A percentile compares a stretch with the other conserved stretches of the same genome.
phyloP scores from a whole-genome alignment of 192 early-diverging fungal species.

The Rhizoclosmatium globosum region DNA sequence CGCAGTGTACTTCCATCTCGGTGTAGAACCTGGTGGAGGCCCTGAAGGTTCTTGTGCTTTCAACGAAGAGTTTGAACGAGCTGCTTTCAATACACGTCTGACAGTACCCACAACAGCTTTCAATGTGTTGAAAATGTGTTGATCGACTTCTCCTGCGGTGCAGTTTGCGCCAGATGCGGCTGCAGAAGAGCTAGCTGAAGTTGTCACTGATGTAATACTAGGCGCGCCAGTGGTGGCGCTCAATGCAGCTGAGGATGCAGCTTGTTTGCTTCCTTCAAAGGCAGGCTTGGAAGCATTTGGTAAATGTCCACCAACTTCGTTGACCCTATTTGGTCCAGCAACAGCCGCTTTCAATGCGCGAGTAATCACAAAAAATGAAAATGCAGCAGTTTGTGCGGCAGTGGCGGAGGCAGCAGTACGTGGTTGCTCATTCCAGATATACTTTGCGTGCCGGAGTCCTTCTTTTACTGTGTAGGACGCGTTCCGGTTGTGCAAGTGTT shows the following conservation, averaged over 20 bases:
- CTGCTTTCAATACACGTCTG: background rate
- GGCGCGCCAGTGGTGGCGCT: background rate
- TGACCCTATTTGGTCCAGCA: background rate
- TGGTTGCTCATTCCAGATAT: background rate
- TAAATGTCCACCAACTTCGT: background rate
- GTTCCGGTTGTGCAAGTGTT: background rate
- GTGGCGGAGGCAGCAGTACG: background rate
- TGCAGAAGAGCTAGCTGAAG: background rate
- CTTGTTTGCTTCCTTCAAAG: background rate
- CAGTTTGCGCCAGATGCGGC: background rate
- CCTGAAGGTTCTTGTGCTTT: background rate
- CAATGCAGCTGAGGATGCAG: too few species aligned
- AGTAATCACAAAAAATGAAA: too few species aligned
- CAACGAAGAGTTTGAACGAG: background rate
- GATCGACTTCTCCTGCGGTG: background rate
- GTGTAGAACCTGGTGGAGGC: background rate
- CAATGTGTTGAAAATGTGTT: background rate
- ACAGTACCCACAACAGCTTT: background rate
- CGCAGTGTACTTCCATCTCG: conserved; percentile 23
- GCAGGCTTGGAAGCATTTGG: background rate
- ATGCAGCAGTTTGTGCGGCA: background rate
- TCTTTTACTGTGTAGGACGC: background rate
- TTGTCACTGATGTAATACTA: background rate
- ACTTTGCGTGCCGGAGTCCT: background rate
- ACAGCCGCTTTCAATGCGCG: background rate